Evolutionary conservation across 2,329 filamentous ascomycete species (phyloP).

Genomic region (Aureobasidium sp.): DNA sequence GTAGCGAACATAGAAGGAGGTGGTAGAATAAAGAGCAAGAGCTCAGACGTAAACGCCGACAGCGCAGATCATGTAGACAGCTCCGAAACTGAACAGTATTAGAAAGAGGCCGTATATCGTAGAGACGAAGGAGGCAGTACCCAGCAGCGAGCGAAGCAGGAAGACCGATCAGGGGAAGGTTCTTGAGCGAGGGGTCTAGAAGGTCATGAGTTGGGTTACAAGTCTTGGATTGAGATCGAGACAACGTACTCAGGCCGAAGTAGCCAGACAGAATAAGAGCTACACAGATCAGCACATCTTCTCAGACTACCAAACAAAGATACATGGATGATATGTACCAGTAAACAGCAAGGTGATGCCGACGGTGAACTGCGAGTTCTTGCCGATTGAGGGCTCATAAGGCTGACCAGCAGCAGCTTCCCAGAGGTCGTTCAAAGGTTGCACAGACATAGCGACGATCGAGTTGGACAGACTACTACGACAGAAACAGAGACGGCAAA

Average conservation of each 20-base stretch:
- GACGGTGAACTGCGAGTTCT: slow-evolving; percentile 75
- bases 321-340: slow-evolving; percentile 39
- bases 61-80: slow-evolving; percentile 98
- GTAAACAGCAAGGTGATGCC: slow-evolving; percentile 68
- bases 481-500: not conserved
- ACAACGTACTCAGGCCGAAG: slow-evolving; percentile 72
- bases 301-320: slow-evolving; percentile 2
- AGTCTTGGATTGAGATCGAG: not conserved
- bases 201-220: not conserved
- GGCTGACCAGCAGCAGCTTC: slow-evolving; percentile 83
- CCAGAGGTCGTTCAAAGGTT: slow-evolving; percentile 79
- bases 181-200: slow-evolving; percentile 73
- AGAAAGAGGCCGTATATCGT: slow-evolving; percentile 15
- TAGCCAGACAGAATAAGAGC: slow-evolving; percentile 64
- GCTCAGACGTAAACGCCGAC: slow-evolving; percentile 92
- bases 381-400: slow-evolving; percentile 72
- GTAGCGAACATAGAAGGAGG: not conserved
- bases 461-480: not conserved
- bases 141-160: slow-evolving; percentile 85
- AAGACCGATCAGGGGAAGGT: slow-evolving; percentile 68
- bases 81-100: slow-evolving; percentile 61
- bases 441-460: slow-evolving; percentile 60
- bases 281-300: slow-evolving; percentile 28
- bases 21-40: not conserved
- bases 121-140: slow-evolving; percentile 46